Evolutionary conservation across 163 green algal genomes (phyloP), one percentile per base, ranked within the genome.

Genomic region (Chlamydomonas reinhardtii): DNA sequence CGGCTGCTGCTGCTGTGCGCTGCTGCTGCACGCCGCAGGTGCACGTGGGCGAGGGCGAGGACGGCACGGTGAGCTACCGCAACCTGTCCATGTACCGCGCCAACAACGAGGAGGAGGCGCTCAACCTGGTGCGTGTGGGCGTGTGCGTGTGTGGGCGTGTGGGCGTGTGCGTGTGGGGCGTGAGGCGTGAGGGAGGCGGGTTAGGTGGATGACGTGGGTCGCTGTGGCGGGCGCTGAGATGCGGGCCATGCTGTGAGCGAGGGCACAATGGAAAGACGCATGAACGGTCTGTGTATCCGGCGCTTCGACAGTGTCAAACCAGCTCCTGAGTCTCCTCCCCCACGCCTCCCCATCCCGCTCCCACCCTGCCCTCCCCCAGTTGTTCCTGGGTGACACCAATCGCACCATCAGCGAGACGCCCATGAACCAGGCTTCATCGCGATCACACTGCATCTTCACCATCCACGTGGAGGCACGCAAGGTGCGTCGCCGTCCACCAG

Each of bases 391-490:
- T 6, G 93, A 96, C 90, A 96, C 93, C 69, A 96, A 96, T 82
- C 88, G 93, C 71, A 95, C 92, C 61, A 95, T 96, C 71, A 93
- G 90, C 29, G 91, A 95, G 76, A 96, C 93, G 24, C 91, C 90
- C 61, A 96, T 97, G 89, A 97, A 97, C 92, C 82, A 92, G 85
- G 90, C 92, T 29, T 97, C 94, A 16, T 94, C 89, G 15, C 93
- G 95, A 65, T 95, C 91, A 29, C 95, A 97, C 84, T 97, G 94
- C 76, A 92, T 97, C 59, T 97, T 97, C 94, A 96, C 91, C 37
- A 83, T 97, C n/a, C 86, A 94, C 87, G 39, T 97, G 2, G 92
- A 97, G 88, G 89, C 90, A 22, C 86, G 90, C 6, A 91, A 87
- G 82, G 82, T 82, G 25, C 4, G 76, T 22, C 0, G 25, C 27